Evolutionary conservation across 805 yeast species (phyloP).

Genomic region (Spencermartinsiella europaea): DNA sequence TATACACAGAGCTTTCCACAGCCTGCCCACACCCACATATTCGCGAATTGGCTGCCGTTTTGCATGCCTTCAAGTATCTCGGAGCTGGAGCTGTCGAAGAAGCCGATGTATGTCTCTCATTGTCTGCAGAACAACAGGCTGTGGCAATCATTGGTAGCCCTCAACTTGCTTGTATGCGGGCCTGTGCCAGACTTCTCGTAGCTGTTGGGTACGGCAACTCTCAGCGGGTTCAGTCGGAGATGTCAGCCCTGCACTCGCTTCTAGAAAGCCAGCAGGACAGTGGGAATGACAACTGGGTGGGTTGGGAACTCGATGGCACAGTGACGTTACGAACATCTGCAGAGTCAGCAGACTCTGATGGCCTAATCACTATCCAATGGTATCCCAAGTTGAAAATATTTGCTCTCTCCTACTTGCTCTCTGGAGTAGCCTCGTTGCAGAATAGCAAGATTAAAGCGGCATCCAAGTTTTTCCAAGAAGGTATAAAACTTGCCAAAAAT

Average conservation of each 20-base stretch:
- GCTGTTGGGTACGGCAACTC: background rate
- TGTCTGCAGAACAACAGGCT: background rate
- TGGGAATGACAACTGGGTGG: background rate
- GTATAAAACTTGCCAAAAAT: background rate
- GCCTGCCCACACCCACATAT: background rate
- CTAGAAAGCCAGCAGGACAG: background rate
- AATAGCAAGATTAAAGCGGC: conserved; percentile 1
- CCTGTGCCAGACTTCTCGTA: background rate
- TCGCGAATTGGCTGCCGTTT: background rate
- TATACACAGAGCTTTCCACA: background rate
- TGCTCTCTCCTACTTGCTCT: background rate
- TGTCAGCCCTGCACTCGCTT: background rate
- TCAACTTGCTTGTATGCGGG: background rate
- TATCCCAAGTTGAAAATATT: background rate
- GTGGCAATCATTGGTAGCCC: background rate
- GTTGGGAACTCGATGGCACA: background rate
- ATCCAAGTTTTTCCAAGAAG: background rate
- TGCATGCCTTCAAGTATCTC: background rate
- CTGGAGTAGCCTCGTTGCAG: conserved; percentile 3
- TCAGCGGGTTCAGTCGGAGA: background rate
- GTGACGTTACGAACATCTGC: background rate
- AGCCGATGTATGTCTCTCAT: background rate
- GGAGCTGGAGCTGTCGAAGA: background rate
- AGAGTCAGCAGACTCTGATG: background rate
- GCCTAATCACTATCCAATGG: conserved; percentile 1